Percentiles rank a stretch among this genome's conserved stretches.
These are phyloP conservation scores for Curvularia lunata DNA, from an alignment of 2,329 filamentous ascomycete genomes.

Conservation along the genomic window DNA sequence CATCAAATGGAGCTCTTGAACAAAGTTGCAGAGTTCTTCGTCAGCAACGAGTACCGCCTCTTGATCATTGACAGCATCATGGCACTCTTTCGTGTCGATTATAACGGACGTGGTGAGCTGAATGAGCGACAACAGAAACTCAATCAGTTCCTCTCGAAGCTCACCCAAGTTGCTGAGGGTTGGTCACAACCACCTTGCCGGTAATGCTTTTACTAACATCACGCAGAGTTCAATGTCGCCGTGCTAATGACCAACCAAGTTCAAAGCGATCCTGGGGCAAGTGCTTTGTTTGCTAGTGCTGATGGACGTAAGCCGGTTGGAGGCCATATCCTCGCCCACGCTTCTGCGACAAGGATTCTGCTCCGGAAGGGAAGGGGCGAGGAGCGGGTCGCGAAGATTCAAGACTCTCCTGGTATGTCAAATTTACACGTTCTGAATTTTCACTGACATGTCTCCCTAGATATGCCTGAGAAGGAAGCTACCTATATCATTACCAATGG, in stretches of 20 bases:
- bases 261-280: slow-evolving; percentile 72
- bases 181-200: slow-evolving; percentile 2
- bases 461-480: slow-evolving; percentile 72
- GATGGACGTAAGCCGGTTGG: slow-evolving; percentile 72
- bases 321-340: slow-evolving; percentile 72
- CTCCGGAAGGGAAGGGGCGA: slow-evolving; percentile 72
- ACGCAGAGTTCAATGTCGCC: slow-evolving; percentile 68
- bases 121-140: slow-evolving; percentile 73
- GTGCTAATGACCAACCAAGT: slow-evolving; percentile 69
- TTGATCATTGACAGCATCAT: slow-evolving; percentile 74
- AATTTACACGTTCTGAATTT: slow-evolving; percentile 12
- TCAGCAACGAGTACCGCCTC: slow-evolving; percentile 68
- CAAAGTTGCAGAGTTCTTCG: slow-evolving; percentile 65
- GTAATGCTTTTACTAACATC: neutral
- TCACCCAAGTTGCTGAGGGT: slow-evolving; percentile 70
- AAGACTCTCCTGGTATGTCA: slow-evolving; percentile 68
- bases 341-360: slow-evolving; percentile 69
- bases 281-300: slow-evolving; percentile 69
- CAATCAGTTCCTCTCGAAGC: slow-evolving; percentile 67
- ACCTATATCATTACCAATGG: slow-evolving; percentile 74
- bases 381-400: slow-evolving; percentile 72
- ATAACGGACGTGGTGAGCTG: slow-evolving; percentile 69
- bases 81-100: slow-evolving; percentile 72
- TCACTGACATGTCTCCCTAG: slow-evolving; percentile 50
- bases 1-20: slow-evolving; percentile 69